Evolutionary conservation across 345 rosid genomes (phyloP).

Genomic region (Acer saccharum): DNA sequence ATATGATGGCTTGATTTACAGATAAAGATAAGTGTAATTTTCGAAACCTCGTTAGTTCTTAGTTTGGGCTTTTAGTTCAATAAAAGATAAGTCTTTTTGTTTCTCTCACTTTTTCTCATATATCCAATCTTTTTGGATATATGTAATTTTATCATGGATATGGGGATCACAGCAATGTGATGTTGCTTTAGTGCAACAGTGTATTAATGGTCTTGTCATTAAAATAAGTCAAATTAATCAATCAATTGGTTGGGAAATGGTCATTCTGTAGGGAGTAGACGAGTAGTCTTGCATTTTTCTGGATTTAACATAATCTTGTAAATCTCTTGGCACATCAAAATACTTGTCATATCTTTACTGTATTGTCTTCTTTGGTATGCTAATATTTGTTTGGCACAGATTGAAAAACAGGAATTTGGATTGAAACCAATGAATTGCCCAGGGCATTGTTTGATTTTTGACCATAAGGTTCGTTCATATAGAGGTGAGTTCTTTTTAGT

Average conservation of each 20-base stretch:
- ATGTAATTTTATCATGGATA: not conserved
- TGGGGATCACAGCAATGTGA: not conserved
- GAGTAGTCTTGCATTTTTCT: not conserved
- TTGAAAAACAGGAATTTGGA: conserved; percentile 95
- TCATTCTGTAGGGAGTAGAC: not conserved
- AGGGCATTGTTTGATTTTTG: conserved; percentile 96
- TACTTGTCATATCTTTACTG: conserved; percentile 1
- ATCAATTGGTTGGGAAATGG: not conserved
- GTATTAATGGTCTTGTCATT: not conserved
- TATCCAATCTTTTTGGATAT: not conserved
- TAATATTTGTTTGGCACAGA: conserved; percentile 43
- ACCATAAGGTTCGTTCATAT: conserved; percentile 84
- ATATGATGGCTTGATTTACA: not conserved
- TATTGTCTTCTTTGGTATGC: not conserved
- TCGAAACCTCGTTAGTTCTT: not conserved
- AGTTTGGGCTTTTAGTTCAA: not conserved
- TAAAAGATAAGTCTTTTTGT: not conserved
- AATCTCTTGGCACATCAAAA: not conserved
- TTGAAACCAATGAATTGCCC: conserved; percentile 99
- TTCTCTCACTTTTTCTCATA: not conserved
- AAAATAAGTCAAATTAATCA: not conserved
- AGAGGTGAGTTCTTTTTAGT: conserved; percentile 50
- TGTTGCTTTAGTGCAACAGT: not conserved
- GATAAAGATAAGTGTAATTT: not conserved
- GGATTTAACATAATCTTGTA: not conserved